Percentiles rank a stretch among this genome's conserved stretches.
phyloP scores from a whole-genome alignment of 345 rosid species.

The Populus nigra region DNA sequence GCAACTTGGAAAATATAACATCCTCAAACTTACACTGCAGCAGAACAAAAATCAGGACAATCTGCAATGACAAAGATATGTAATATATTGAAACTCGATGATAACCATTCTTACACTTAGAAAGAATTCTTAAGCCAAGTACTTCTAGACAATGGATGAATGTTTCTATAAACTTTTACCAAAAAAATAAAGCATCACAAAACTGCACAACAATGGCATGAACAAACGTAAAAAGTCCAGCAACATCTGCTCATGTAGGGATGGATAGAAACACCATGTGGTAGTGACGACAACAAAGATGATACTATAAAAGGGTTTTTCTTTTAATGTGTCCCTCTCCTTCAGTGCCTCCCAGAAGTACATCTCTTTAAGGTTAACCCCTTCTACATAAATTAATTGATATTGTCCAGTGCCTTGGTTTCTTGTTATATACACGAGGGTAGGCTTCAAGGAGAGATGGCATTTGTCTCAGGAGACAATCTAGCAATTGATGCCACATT shows the following conservation, averaged over 20 bases:
- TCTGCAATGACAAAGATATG: neutral
- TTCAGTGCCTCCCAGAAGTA: neutral
- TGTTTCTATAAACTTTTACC: constrained; percentile 4
- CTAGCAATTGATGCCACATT: constrained; percentile 54
- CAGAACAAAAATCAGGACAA: neutral
- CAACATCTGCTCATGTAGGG: neutral
- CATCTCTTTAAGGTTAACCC: neutral
- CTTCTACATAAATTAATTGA: neutral
- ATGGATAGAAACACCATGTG: neutral
- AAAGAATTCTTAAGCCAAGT: constrained; percentile 5
- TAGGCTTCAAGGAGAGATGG: neutral
- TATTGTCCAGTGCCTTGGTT: neutral
- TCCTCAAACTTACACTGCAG: neutral
- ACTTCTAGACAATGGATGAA: neutral
- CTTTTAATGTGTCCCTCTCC: neutral
- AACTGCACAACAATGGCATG: constrained; percentile 11
- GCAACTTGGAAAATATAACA: neutral
- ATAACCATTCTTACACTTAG: neutral
- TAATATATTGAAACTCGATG: neutral
- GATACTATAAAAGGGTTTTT: neutral
- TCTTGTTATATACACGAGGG: constrained; percentile 23
- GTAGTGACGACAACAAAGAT: neutral
- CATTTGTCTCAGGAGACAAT: neutral
- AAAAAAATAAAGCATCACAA: neutral
- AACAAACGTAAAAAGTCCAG: neutral